Evolutionary conservation across 345 rosid genomes (phyloP).

Genomic region (Theobroma cacao): DNA sequence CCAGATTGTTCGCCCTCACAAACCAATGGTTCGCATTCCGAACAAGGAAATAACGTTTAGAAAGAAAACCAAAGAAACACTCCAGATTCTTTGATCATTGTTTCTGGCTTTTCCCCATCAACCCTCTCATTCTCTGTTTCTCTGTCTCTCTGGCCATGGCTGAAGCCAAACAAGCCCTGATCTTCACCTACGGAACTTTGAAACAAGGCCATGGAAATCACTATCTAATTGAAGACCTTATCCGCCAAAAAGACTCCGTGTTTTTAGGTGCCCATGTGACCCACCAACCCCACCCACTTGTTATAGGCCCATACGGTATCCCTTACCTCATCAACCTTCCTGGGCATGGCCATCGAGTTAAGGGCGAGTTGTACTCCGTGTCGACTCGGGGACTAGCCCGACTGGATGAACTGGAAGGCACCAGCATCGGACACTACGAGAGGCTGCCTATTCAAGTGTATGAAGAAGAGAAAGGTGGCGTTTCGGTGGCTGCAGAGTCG

Average conservation of each 20-base stretch:
- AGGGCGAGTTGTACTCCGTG: conserved; percentile 70
- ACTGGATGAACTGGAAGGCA: conserved; percentile 67
- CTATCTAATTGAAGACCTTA: conserved; percentile 41
- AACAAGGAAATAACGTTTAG: neutral
- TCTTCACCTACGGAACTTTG: conserved; percentile 73
- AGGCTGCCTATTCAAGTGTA: conserved; percentile 43
- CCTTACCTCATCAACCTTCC: conserved; percentile 64
- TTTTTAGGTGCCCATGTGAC: conserved; percentile 44
- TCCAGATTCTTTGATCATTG: neutral
- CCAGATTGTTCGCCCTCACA: neutral
- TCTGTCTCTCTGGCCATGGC: conserved; percentile 14
- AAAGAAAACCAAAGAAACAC: neutral
- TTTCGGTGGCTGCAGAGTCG: conserved; percentile 48
- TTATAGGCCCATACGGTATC: conserved; percentile 67
- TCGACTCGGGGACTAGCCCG: conserved; percentile 44
- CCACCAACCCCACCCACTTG: conserved; percentile 49
- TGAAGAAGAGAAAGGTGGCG: conserved; percentile 16
- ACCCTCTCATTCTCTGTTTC: neutral
- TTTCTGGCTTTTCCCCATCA: neutral
- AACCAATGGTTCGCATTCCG: neutral
- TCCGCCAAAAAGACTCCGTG: conserved; percentile 42
- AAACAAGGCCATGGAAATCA: conserved; percentile 52
- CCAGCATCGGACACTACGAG: conserved; percentile 63
- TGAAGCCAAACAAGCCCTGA: conserved; percentile 16
- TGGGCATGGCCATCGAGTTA: conserved; percentile 47